Percentiles rank a stretch among this genome's conserved stretches.
phyloP scores from a whole-genome alignment of 176 grass and related monocot genomes.

The Hyparrhenia diplandra region DNA sequence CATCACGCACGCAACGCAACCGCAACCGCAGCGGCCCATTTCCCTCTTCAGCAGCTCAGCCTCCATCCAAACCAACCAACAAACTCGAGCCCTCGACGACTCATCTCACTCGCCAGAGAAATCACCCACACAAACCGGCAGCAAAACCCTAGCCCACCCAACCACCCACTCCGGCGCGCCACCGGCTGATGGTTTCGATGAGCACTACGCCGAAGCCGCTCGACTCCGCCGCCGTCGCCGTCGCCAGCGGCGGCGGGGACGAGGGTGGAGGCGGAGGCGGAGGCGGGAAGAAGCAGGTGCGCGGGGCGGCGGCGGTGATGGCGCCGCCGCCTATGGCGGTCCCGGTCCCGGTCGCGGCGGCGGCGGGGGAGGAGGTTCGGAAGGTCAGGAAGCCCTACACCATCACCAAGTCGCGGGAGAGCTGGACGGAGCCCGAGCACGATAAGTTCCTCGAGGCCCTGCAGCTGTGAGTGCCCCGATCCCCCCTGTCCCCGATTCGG shows the following conservation, averaged over 20 bases:
- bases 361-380: conserved; percentile 13
- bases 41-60: not conserved
- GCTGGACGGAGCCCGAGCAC: conserved; percentile 71
- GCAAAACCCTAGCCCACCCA: too few species aligned
- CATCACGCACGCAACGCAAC: not conserved
- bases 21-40: not conserved
- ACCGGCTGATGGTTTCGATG: conserved; percentile 49
- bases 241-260: not conserved
- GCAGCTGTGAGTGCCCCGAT: conserved; percentile 48
- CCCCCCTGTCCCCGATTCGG: not conserved
- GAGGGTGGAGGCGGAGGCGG: not conserved
- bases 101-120: not conserved
- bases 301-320: not conserved
- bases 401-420: conserved; percentile 80
- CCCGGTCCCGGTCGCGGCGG: not conserved
- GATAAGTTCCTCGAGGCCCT: conserved; percentile 82
- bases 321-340: conserved; percentile 46
- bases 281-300: not conserved
- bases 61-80: not conserved
- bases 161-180: not conserved
- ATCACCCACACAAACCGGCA: too few species aligned
- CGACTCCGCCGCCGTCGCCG: not conserved
- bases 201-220: conserved; percentile 40
- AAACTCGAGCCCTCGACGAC: not conserved
- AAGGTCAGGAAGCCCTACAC: conserved; percentile 79